Evolutionary conservation across 805 yeast genomes (phyloP).

Genomic region (Cyberlindnera maclurae): DNA sequence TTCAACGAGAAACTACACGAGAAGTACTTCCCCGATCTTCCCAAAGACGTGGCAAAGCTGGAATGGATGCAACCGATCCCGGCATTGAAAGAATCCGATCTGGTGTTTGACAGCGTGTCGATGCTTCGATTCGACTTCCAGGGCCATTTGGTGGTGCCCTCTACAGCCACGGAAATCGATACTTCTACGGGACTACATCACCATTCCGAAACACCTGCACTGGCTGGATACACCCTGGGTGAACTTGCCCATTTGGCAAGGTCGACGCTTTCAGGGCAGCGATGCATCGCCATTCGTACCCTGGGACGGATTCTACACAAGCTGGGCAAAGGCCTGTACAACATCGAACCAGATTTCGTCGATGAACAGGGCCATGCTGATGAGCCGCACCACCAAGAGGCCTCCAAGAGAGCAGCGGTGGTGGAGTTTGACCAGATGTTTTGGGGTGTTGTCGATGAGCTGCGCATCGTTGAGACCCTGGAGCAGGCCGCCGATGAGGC

Average conservation of each 20-base stretch:
- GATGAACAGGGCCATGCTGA: conserved; percentile 20
- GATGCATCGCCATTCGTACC: conserved; percentile 80
- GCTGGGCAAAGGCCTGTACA: conserved; percentile 56
- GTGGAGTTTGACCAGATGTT: conserved; percentile 37
- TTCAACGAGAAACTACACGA: conserved; percentile 75
- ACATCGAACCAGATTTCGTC: conserved; percentile 40
- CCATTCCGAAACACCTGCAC: conserved; percentile 79
- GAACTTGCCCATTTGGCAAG: conserved; percentile 78
- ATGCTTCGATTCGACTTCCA: conserved; percentile 84
- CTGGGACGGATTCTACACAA: conserved; percentile 82
- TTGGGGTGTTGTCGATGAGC: conserved; percentile 65
- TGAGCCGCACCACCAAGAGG: conserved; percentile 26
- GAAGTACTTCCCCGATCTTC: conserved; percentile 84
- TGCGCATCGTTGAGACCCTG: conserved; percentile 57
- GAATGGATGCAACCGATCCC: conserved; percentile 87
- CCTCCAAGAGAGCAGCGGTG: too few species aligned
- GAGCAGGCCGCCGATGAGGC: conserved; percentile 63
- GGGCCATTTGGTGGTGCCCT: conserved; percentile 66
- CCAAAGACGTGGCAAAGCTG: conserved; percentile 70
- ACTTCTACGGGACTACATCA: conserved; percentile 76
- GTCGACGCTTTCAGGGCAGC: conserved; percentile 76
- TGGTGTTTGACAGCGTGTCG: conserved; percentile 39
- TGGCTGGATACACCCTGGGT: conserved; percentile 86
- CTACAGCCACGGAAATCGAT: conserved; percentile 39
- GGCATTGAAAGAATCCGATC: conserved; percentile 27